Base-by-base conservation (phyloP, 2,329 filamentous ascomycete species). In the Calycina herbarum region DNA sequence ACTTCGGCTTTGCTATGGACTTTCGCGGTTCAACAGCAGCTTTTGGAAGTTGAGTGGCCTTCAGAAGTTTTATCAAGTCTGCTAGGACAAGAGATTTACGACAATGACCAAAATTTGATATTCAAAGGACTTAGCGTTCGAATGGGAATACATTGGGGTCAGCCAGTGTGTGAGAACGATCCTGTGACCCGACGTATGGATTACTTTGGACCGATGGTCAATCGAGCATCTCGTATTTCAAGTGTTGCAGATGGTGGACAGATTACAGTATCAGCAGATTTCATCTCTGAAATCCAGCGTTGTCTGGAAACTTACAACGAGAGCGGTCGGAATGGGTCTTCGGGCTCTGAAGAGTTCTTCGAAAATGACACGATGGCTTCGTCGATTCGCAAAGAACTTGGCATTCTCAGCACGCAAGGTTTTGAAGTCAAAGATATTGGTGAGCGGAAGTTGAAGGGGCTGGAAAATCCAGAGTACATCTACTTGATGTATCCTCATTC, bases 121-220 rank as follows among this genome's bases (percentile, higher is more conserved):
- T 98, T 97, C 82, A 91, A 92, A 69, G 95, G 95, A 67, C 81
- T 99, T 62, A 97, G 94, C 11, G 95, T 99, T 54, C 88, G 95
- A 66, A 99, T 99, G 95, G 95, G 95, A 73, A 93, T 96, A 67
- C 95, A 99, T 77, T 99, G 91, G 86, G 95, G 95, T 70, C 89
- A 91, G 66, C 95, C 94, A 5, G 93, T 99, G 73, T 96, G 93
- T 76, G 95, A 99, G 78, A 91, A 90, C 59, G 95, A 99, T 78
- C 95, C 95, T 0, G 94, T 99, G 60, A 99, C 95, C 1, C 90
- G 94, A 65, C 93, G 95, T 69, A 99, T 99, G 95, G 95, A 99
- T 74, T 99, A 99, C 80, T 99, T 98, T 76, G 95, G 95, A 0
- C 95, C 95, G 15, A 99, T 99, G 93, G 95, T 99, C 74, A 99